Percentiles rank a stretch among this genome's conserved stretches.
These are phyloP conservation scores for Elaeagnus macrophylla DNA, from an alignment of 306 rosid species.

Conservation along the genomic window DNA sequence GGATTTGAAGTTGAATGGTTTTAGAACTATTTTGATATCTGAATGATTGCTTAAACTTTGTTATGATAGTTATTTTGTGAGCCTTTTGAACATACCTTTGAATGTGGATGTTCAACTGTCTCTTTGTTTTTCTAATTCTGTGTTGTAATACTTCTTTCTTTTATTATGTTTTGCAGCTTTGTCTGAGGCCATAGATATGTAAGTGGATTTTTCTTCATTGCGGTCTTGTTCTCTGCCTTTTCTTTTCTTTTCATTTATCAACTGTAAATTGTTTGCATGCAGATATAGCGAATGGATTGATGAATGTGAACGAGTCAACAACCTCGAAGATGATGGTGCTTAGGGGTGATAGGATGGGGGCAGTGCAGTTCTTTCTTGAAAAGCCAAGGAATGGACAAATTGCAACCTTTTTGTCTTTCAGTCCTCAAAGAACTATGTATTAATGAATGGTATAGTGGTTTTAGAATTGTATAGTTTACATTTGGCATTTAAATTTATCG, in stretches of 20 bases:
- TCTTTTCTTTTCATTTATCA: background rate
- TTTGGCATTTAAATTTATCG: too few species aligned
- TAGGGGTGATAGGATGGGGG: constrained; percentile 5
- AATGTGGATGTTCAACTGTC: background rate
- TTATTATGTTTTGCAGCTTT: constrained; percentile 45
- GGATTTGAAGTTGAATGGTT: background rate
- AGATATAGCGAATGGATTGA: constrained; percentile 97
- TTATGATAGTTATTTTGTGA: background rate
- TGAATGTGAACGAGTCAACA: constrained; percentile 86
- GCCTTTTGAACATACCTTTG: background rate
- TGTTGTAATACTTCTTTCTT: constrained; percentile 7
- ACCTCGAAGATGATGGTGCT: constrained; percentile 62
- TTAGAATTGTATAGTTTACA: too few species aligned
- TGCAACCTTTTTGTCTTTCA: too few species aligned
- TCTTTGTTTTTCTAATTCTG: too few species aligned
- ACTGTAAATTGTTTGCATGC: constrained; percentile 13
- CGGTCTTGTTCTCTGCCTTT: background rate
- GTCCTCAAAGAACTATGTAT: too few species aligned
- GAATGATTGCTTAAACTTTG: background rate
- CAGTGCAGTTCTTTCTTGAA: too few species aligned
- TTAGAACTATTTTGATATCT: background rate
- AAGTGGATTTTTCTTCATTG: constrained; percentile 19
- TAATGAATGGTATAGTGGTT: too few species aligned
- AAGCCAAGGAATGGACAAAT: too few species aligned
- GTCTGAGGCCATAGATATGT: constrained; percentile 83